Base-by-base conservation (phyloP, 2,329 filamentous ascomycete species). In the Aspergillus melleus region DNA sequence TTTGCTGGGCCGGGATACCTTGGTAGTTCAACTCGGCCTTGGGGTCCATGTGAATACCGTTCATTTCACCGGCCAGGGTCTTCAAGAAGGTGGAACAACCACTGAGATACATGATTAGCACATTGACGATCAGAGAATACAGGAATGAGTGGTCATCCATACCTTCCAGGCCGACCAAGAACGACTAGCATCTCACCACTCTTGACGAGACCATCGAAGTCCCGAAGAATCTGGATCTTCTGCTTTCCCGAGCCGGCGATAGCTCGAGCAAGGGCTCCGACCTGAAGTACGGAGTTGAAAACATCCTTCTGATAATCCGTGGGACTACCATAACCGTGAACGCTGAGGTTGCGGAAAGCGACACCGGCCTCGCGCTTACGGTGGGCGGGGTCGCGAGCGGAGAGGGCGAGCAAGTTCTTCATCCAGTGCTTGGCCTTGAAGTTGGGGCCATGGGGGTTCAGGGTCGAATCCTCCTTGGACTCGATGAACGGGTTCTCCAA, bases 11-110 rank as follows among this genome's bases (percentile, higher is more conserved):
- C 4, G 74, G 68, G 49, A 76, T 75, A 66, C 77, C 78, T 65
- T 95, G 90, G 72, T 96, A 96, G 78, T 96, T 95, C 74, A 96
- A 85, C 60, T 90, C 85, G 0, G 90, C 89, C 8, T 80, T 77
- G 1, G 88, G 77, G 55, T 91, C 89, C 53, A 95, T 83, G 66
- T 85, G 86, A 69, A 96, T 89, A 63, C 92, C 92, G 65, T 92
- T 89, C 61, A 90, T 91, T 75, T 96, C 91, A 64, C 92, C 91
- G 6, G 91, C 86, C 64, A 96, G 84, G 0, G 91, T 91, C 81
- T 96, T 96, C 64, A 96, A 80, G 65, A 96, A 88, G 2, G 92
- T 96, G n/a, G 90, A 91, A 75, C 92, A 96, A 59, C 79, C 79
- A 59, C 75, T 71, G 24, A 51, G 20, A 61, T 19, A n/a, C 54